phyloP scores from a whole-genome alignment of 2,329 filamentous ascomycete species.

The Alternaria consortialis region DNA sequence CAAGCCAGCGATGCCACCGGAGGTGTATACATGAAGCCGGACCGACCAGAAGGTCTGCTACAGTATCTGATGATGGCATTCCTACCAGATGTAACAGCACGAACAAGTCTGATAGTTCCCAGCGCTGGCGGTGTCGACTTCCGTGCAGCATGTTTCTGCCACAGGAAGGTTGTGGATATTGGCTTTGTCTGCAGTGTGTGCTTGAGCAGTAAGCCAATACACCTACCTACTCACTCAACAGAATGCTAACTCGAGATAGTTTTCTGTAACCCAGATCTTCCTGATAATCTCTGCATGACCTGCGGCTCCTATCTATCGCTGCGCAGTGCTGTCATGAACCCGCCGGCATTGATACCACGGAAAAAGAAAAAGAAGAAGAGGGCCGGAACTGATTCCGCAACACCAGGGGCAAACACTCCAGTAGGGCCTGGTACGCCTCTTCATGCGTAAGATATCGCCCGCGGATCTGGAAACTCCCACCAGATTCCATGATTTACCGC shows the following conservation, averaged over 20 bases:
- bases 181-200: conserved; percentile 98
- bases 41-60: conserved; percentile 69
- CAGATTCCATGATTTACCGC: conserved; percentile 6
- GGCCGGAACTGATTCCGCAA: conserved; percentile 44
- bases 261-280: conserved; percentile 48
- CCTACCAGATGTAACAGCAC: conserved; percentile 73
- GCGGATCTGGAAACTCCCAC: not conserved
- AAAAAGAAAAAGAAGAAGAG: conserved; percentile 54
- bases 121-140: conserved; percentile 92
- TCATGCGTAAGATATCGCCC: conserved; percentile 34
- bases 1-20: conserved; percentile 82
- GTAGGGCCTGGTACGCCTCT: conserved; percentile 45
- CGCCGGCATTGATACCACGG: conserved; percentile 48
- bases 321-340: conserved; percentile 41
- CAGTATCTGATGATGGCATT: conserved; percentile 97
- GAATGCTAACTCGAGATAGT: conserved; percentile 33
- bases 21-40: conserved; percentile 72
- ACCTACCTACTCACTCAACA: conserved; percentile 10
- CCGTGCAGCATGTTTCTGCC: conserved; percentile 97
- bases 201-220: conserved; percentile 71
- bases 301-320: conserved; percentile 52
- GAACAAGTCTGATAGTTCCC: conserved; percentile 75
- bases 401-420: conserved; percentile 46
- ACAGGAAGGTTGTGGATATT: conserved; percentile 86
- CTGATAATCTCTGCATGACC: conserved; percentile 49